Percentiles rank a stretch among this genome's conserved stretches.
These are phyloP conservation scores for Psidium guajava DNA, from an alignment of 345 rosid species.

Conservation along the genomic window DNA sequence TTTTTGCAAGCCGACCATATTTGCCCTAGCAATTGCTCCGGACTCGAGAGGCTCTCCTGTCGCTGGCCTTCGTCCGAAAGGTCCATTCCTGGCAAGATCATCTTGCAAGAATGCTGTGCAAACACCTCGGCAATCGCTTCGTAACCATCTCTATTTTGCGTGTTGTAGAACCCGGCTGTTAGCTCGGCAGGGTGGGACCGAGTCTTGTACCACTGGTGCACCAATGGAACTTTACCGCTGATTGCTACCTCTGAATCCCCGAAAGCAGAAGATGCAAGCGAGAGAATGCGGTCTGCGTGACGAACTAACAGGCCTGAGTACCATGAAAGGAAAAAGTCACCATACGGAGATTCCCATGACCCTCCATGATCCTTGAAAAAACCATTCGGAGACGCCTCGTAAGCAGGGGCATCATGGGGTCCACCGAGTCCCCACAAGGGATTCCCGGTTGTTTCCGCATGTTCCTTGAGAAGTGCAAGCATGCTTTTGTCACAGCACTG, in stretches of 20 bases:
- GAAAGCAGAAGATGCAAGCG: conserved; percentile 49
- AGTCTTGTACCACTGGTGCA: conserved; percentile 65
- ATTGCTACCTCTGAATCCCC: conserved; percentile 18
- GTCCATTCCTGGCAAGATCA: conserved; percentile 87
- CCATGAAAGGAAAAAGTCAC: conserved; percentile 85
- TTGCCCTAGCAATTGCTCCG: conserved; percentile 47
- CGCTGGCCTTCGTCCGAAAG: conserved; percentile 50
- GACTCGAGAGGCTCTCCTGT: conserved; percentile 41
- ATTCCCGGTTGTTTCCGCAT: conserved; percentile 59
- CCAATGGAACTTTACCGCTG: conserved; percentile 58
- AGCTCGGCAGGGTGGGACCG: conserved; percentile 63
- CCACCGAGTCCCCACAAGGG: conserved; percentile 91
- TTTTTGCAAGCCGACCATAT: conserved; percentile 50
- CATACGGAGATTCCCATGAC: conserved; percentile 82
- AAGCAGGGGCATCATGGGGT: conserved; percentile 76
- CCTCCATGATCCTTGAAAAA: conserved; percentile 76
- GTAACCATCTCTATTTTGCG: conserved; percentile 50
- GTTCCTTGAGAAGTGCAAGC: conserved; percentile 54
- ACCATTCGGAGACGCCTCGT: conserved; percentile 34
- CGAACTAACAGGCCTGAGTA: conserved; percentile 55
- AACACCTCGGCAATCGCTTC: conserved; percentile 48
- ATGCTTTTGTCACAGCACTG: conserved; percentile 83
- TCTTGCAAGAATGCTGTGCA: conserved; percentile 64
- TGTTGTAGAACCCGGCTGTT: conserved; percentile 74
- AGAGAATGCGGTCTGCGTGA: conserved; percentile 65